phyloP scores from a whole-genome alignment of 2,329 filamentous ascomycete species.

The Paracoccidioides brasiliensis region DNA sequence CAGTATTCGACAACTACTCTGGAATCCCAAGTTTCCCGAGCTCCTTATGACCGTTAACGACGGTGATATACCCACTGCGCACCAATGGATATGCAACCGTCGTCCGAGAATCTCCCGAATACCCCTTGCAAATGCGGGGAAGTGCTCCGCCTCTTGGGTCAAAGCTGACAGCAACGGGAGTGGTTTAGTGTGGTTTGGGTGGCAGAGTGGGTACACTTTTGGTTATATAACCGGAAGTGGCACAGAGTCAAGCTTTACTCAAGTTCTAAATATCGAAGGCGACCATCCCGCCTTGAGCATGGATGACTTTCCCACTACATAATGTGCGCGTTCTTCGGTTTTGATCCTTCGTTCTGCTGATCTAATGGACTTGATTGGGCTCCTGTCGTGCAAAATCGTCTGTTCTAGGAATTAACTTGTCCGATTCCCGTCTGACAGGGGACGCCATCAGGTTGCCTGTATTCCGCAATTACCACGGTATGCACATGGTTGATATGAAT shows the following conservation, averaged over 20 bases:
- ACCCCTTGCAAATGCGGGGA: constrained; percentile 3
- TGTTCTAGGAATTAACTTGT: no score
- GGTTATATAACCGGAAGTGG: constrained; percentile 6
- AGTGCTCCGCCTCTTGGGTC: constrained; percentile 7
- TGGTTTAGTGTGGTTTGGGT: constrained; percentile 10
- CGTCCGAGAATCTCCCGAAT: constrained; percentile 6
- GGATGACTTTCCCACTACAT: constrained; percentile 4
- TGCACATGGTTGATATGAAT: no score
- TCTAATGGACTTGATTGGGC: no score
- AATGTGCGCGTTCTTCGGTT: not conserved
- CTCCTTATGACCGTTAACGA: constrained; percentile 28
- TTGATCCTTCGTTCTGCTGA: no score
- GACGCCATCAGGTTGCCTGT: no score
- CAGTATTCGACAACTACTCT: constrained; percentile 26
- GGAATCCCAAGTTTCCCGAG: constrained; percentile 26
- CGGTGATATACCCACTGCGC: constrained; percentile 19
- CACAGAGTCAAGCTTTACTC: constrained; percentile 5
- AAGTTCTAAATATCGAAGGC: constrained; percentile 4
- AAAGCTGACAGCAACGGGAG: constrained; percentile 1
- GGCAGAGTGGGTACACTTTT: constrained; percentile 7
- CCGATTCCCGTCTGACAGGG: no score
- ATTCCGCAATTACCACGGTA: no score
- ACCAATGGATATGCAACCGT: constrained; percentile 13
- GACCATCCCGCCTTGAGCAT: constrained; percentile 4
- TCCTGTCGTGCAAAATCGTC: no score